Evolutionary conservation across 2,329 filamentous ascomycete genomes (phyloP).

Genomic region (Ophiostoma triangulosporum): DNA sequence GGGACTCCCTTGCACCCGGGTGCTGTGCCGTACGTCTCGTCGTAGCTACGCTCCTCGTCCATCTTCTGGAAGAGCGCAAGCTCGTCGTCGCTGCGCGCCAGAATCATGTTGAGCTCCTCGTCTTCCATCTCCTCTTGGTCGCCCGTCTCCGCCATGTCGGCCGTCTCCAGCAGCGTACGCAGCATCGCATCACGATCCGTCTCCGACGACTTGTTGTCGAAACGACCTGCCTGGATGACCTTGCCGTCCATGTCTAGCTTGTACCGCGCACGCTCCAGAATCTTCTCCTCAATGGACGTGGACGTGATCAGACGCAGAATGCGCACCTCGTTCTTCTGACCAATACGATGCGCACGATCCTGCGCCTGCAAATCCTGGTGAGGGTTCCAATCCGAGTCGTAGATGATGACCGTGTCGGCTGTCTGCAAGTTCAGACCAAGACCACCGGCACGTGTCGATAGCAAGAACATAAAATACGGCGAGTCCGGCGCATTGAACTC

Average conservation of each 20-base stretch:
- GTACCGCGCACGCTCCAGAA: conserved; percentile 88
- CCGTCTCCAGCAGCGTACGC: conserved; percentile 78
- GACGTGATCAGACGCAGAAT: conserved; percentile 92
- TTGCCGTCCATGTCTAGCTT: conserved; percentile 99
- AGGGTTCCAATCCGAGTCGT: conserved; percentile 99
- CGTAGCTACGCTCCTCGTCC: conserved; percentile 58
- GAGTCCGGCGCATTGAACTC: conserved; percentile 84
- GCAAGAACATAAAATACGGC: conserved; percentile 91
- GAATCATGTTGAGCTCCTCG: conserved; percentile 87
- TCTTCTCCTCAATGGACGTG: conserved; percentile 97
- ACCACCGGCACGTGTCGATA: conserved; percentile 98
- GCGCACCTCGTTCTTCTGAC: conserved; percentile 97
- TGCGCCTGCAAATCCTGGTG: conserved; percentile 98
- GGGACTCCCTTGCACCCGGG: conserved; percentile 50
- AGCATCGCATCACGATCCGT: conserved; percentile 96
- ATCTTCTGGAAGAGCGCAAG: conserved; percentile 66
- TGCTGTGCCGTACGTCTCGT: conserved; percentile 56
- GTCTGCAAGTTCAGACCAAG: conserved; percentile 94
- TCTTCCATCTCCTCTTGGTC: conserved; percentile 98
- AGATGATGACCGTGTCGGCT: conserved; percentile 97
- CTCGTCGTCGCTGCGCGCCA: conserved; percentile 78
- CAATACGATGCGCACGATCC: conserved; percentile 99
- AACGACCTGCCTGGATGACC: conserved; percentile 97
- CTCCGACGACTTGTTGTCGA: conserved; percentile 98
- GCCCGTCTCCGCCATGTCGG: conserved; percentile 51